Base-by-base conservation (phyloP, 345 rosid species). In the Boechera stricta region DNA sequence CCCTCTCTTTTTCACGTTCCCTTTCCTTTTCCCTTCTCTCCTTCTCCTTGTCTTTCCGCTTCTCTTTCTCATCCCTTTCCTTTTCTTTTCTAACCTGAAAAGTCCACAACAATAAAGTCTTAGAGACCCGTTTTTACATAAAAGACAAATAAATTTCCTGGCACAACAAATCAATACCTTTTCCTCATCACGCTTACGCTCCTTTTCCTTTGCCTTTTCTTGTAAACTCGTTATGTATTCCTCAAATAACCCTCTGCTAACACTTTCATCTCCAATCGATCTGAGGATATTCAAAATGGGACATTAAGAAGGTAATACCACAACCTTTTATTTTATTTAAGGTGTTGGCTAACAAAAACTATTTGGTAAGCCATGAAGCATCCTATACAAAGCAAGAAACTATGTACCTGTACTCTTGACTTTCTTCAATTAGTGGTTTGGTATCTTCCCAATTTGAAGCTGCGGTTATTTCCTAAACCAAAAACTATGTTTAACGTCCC, bases 201-300 rank as follows among this genome's bases (percentile, higher is more conserved):
- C 99, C 81, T 93, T 95, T 69, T 95, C 98, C 80, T 88, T 95
- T 35, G 94, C 91, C 83, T 91, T 93, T 81, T 95, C 98, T 71
- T 79, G 88, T 67, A 95, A 81, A 77, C 87, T 83, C 18, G 82
- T 69, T 69, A 87, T 71, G 77, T 91, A 91, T 64, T 95, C 98
- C 85, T 93, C 97, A 69, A 91, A 95, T 62, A 86, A 81, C 80
- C 87, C 94, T 80, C 29, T 88, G 64, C 85, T 81, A 64, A 81
- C 73, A 80, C 73, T 85, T 78, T 90, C 99, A 55, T 90, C 98
- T n/a, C 84, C 90, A 77, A 92, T 83, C 31, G 91, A 80, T 77
- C 99, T 95, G 71, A 51, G 9, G 9, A 72, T 7, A 57, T 71
- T 61, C 11, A 59, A 71, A 33, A 60, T 11, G 28, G 24, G 54